phyloP scores from a whole-genome alignment of 169 alveolate species.

The Cryptosporidium ubiquitum region DNA sequence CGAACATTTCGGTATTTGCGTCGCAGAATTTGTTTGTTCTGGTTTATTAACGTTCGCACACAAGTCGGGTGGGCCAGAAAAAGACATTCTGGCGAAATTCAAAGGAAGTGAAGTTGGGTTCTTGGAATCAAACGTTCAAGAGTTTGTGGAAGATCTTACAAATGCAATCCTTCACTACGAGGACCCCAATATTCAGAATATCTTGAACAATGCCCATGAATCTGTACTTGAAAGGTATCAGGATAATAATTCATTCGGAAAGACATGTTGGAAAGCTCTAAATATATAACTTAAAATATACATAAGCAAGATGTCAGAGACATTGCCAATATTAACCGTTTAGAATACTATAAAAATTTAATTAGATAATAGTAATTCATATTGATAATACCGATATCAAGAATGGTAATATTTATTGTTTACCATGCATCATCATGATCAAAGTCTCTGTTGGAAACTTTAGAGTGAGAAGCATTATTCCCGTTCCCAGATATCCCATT shows the following conservation, averaged over 20 bases:
- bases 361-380: background rate
- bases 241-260: slow-evolving; percentile 28
- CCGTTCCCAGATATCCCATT: slow-evolving; percentile 19
- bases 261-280: slow-evolving; percentile 41
- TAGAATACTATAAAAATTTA: slow-evolving; percentile 15
- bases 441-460: slow-evolving; percentile 46
- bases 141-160: slow-evolving; percentile 77
- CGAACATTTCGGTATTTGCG: slow-evolving; percentile 92
- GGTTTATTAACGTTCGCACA: slow-evolving; percentile 89
- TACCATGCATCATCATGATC: slow-evolving; percentile 74
- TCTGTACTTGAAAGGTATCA: slow-evolving; percentile 30
- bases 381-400: background rate
- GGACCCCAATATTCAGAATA: background rate
- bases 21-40: slow-evolving; percentile 92
- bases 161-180: slow-evolving; percentile 28
- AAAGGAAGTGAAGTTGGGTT: slow-evolving; percentile 82
- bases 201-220: slow-evolving; percentile 11
- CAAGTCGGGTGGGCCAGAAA: slow-evolving; percentile 91
- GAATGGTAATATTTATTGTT: background rate
- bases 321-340: background rate
- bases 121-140: slow-evolving; percentile 82
- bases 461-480: slow-evolving; percentile 57
- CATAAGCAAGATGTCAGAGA: background rate
- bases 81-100: slow-evolving; percentile 82
- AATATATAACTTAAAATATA: slow-evolving; percentile 13